These are phyloP conservation scores for Hanseniaspora gamundiae DNA, from an alignment of 1,139 yeast genomes.

Conservation along the genomic window DNA sequence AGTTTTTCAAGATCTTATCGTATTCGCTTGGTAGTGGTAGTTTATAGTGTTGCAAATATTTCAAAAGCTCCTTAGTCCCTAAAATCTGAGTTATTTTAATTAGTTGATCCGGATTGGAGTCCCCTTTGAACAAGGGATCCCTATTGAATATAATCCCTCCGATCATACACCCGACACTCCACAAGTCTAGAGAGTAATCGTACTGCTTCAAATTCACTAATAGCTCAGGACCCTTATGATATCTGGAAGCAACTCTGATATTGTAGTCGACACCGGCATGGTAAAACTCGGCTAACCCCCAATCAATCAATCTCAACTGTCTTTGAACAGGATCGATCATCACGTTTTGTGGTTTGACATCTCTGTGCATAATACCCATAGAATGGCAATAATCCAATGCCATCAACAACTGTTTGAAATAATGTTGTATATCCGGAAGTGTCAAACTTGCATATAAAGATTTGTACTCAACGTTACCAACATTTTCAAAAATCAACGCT, in stretches of 20 bases:
- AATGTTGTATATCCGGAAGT: slow-evolving; percentile 52
- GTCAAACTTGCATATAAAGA: slow-evolving; percentile 57
- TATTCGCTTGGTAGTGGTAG: slow-evolving; percentile 52
- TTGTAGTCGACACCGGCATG: slow-evolving; percentile 70
- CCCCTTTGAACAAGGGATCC: slow-evolving; percentile 73
- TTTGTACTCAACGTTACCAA: slow-evolving; percentile 62
- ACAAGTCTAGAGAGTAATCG: slow-evolving; percentile 66
- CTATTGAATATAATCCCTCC: slow-evolving; percentile 67
- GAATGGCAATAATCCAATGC: slow-evolving; percentile 72
- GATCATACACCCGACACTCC: slow-evolving; percentile 76
- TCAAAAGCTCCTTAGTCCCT: slow-evolving; percentile 57
- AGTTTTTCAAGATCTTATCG: slow-evolving; percentile 54
- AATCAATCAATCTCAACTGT: slow-evolving; percentile 59
- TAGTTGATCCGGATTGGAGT: slow-evolving; percentile 66
- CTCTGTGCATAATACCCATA: slow-evolving; percentile 77
- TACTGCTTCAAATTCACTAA: slow-evolving; percentile 63
- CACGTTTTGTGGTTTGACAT: slow-evolving; percentile 74
- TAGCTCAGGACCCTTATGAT: slow-evolving; percentile 73
- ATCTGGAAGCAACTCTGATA: slow-evolving; percentile 70
- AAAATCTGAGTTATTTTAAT: slow-evolving; percentile 68
- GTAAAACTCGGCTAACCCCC: slow-evolving; percentile 80
- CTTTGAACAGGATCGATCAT: slow-evolving; percentile 64
- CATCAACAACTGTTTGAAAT: slow-evolving; percentile 53
- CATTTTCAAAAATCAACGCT: slow-evolving; percentile 60
- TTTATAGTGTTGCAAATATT: slow-evolving; percentile 49